A percentile compares a stretch with the other conserved stretches of the same genome.
phyloP scores from a whole-genome alignment of 352 stramenopile species.

The Globisporangium spiculum region DNA sequence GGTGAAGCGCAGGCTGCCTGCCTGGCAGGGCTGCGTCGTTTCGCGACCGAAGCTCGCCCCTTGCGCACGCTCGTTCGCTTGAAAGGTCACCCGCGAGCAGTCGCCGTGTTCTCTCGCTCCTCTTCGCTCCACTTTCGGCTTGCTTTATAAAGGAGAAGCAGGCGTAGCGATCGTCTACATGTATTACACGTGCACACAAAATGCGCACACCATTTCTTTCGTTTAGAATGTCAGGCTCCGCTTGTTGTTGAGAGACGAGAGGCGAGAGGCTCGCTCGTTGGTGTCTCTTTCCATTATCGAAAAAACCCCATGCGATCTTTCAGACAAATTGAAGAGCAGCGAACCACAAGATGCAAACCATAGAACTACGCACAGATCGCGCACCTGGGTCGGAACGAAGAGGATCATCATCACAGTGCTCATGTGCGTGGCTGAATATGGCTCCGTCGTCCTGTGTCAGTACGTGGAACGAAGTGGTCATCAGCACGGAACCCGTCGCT shows the following conservation, averaged over 20 bases:
- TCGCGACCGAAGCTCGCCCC: background rate
- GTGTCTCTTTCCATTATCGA: background rate
- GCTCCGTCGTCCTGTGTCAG: background rate
- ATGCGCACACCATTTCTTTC: background rate
- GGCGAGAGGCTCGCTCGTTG: background rate
- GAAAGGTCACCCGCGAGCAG: background rate
- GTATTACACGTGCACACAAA: background rate
- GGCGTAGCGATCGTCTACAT: background rate
- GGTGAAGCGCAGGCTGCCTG: background rate
- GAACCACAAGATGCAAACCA: background rate
- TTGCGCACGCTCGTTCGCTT: background rate
- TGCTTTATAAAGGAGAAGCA: background rate
- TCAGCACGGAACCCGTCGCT: background rate
- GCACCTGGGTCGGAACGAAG: background rate
- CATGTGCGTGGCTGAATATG: background rate
- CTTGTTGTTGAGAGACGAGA: background rate
- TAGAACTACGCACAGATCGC: background rate
- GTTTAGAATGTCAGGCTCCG: background rate
- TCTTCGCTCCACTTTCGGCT: background rate
- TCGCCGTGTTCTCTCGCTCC: background rate
- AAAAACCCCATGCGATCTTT: conserved; percentile 6
- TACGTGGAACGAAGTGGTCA: background rate
- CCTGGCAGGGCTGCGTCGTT: background rate
- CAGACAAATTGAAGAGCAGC: background rate
- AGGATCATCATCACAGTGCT: background rate